phyloP scores from a whole-genome alignment of 805 yeast genomes.

The Wilhelminamyces savonicus region DNA sequence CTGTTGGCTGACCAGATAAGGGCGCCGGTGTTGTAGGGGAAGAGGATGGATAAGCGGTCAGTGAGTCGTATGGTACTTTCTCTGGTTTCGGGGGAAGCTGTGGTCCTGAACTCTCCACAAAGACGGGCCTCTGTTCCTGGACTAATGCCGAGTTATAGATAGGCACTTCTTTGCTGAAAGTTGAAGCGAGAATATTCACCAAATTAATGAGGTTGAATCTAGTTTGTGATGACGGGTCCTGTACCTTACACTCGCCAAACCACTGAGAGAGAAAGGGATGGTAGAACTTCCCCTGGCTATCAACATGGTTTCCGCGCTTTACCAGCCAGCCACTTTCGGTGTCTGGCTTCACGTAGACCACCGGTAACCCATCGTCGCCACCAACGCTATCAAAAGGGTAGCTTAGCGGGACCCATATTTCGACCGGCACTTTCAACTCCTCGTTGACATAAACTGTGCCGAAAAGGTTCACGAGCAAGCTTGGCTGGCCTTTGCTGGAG shows the following conservation, averaged over 20 bases:
- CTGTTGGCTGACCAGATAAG: no score
- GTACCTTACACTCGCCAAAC: no score
- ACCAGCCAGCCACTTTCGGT: constrained; percentile 32
- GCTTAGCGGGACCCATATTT: constrained; percentile 69
- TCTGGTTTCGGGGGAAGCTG: no score
- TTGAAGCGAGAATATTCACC: constrained; percentile 10
- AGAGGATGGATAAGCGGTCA: no score
- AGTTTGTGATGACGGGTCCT: no score
- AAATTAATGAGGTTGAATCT: constrained; percentile 12
- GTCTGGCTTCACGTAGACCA: constrained; percentile 57
- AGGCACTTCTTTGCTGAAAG: no score
- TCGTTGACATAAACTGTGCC: constrained; percentile 43
- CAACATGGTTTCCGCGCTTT: constrained; percentile 60
- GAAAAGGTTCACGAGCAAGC: constrained; percentile 54
- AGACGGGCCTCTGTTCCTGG: no score
- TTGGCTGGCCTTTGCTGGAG: constrained; percentile 53
- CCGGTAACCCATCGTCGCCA: constrained; percentile 42
- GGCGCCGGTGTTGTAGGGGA: no score
- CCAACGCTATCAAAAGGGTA: constrained; percentile 45
- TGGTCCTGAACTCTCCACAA: no score
- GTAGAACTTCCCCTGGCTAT: constrained; percentile 63
- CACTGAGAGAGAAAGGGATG: constrained; percentile 64
- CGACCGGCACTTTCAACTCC: constrained; percentile 40
- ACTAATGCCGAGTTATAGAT: no score
- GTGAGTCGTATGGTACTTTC: no score